Base-by-base conservation (phyloP, 768 basidiomycete species). In the Suillus clintonianus region DNA sequence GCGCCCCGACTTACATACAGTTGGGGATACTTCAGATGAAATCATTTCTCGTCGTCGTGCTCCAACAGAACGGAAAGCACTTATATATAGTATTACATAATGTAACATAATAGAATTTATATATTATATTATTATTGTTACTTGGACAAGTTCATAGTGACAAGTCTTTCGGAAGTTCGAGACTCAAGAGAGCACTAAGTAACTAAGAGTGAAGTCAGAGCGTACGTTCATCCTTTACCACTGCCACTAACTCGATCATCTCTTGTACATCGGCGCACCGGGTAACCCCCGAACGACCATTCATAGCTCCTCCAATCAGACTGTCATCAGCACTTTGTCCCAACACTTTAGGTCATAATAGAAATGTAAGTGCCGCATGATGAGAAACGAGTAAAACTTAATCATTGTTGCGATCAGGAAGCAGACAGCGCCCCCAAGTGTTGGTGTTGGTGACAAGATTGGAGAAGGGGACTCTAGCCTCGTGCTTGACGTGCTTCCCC, bases 401-500 rank as follows among this genome's bases (percentile, higher is more conserved):
- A 22, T 57, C 37, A 57, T 39, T 39, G 5, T 57, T 10, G 5
- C 4, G 17, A 27, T 27, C 17, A 57, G 55, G 55, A 57, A 57
- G 24, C 55, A 60, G 37, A 62, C 50, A 36, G 42, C 59, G 59
- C 66, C 73, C 34, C 71, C 74, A 39, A 69, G 63, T 55, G 68
- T 76, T 47, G 77, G 76, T 39, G 68, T 69, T n/a, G 77, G 76
- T 19, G 79, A 83, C 62, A 62, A 51, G 36, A 78, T 91, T 19
- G 91, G 89, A 13, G 85, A 88, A 42, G 91, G 91, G 0, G 91
- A 93, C 68, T 86, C 86, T 1, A 81, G 77, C 61, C 80, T 93
- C n/a, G 76, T 87, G 8, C 76, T 80, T 6, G 78, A 87, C 65
- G 64, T 92, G 57, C 80, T 92, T 14, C 86, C 89, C 0, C 68